phyloP scores from a whole-genome alignment of 129 eudicot genomes.

The Lonicera japonica region DNA sequence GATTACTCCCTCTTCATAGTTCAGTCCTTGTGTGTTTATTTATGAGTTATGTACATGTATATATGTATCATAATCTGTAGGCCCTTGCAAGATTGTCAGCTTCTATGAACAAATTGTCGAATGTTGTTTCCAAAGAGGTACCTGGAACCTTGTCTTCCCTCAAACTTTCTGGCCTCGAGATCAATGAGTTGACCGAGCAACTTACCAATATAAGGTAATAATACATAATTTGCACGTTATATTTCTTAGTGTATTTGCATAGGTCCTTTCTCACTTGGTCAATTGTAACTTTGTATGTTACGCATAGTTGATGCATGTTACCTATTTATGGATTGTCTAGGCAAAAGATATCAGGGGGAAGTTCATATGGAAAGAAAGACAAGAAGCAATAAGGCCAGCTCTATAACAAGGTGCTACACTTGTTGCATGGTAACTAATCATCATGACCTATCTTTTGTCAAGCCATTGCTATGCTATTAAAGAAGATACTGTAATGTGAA shows the following conservation, averaged over 20 bases:
- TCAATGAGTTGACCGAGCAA: conserved; percentile 5
- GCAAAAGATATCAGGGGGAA: conserved; percentile 5
- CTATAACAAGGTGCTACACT: background rate
- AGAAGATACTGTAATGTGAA: background rate
- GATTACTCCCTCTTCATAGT: no score
- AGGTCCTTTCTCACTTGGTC: background rate
- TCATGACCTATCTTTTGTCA: background rate
- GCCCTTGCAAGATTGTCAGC: conserved; percentile 1
- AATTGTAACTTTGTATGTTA: background rate
- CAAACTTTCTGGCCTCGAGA: conserved; percentile 7
- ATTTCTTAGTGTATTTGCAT: background rate
- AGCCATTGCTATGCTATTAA: background rate
- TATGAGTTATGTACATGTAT: no score
- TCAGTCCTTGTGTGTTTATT: no score
- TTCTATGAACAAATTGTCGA: background rate
- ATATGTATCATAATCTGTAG: background rate
- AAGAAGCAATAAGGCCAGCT: background rate
- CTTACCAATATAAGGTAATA: conserved; percentile 8
- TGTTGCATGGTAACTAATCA: background rate
- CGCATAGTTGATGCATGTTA: background rate
- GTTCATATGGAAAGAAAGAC: background rate
- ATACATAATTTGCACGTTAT: background rate
- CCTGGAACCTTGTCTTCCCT: conserved; percentile 11
- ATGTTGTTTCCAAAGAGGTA: background rate
- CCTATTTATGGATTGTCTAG: background rate